These are phyloP conservation scores for Candida sanyaensis DNA, from an alignment of 1,139 yeast genomes.

Conservation along the genomic window DNA sequence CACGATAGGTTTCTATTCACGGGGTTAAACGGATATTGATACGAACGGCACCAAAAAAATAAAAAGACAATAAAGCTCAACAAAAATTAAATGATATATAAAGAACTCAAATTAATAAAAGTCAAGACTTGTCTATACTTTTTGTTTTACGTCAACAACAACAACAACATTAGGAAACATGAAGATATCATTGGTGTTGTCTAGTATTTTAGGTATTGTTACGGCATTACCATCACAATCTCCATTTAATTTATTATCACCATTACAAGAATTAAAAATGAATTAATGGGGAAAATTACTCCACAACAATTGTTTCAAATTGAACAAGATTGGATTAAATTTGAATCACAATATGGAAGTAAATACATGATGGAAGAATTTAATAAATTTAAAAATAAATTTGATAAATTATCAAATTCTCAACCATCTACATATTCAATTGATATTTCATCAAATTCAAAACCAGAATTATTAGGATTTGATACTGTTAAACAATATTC, in stretches of 20 bases:
- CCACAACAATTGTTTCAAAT: background rate
- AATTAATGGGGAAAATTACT: slow-evolving; percentile 2
- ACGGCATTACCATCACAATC: slow-evolving; percentile 2
- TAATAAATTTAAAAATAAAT: background rate
- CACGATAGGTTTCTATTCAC: no score
- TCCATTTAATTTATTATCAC: slow-evolving; percentile 2
- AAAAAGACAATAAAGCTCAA: no score
- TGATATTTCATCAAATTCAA: slow-evolving; percentile 7
- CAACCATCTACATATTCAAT: background rate
- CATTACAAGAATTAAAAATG: slow-evolving; percentile 5
- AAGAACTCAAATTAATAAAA: no score
- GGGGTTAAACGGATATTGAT: no score
- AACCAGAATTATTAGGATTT: slow-evolving; percentile 59
- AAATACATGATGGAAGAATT: background rate
- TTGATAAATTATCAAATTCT: background rate
- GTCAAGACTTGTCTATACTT: no score
- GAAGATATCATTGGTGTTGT: background rate
- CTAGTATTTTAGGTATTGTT: background rate
- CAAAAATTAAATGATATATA: no score
- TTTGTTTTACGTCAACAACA: no score
- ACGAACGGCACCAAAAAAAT: no score
- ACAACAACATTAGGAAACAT: background rate
- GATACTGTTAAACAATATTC: slow-evolving; percentile 75
- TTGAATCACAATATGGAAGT: background rate
- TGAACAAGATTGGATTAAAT: slow-evolving; percentile 1